Evolutionary conservation across 2,329 filamentous ascomycete species (phyloP).

Genomic region (Davidsoniella neocaledoniae): DNA sequence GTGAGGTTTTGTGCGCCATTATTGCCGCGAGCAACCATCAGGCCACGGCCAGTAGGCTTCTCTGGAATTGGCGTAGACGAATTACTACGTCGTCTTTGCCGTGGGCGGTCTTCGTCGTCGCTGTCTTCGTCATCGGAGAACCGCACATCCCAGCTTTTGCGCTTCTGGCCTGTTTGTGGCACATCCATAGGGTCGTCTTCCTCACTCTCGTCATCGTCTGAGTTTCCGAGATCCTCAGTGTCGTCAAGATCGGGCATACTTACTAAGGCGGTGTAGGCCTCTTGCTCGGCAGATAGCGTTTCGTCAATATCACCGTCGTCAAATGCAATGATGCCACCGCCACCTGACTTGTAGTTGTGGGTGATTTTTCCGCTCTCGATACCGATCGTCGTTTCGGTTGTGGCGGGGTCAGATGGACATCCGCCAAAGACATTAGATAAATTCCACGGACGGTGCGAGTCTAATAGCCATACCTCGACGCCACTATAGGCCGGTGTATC

Average conservation of each 20-base stretch:
- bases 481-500: constrained; percentile 55
- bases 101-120: constrained; percentile 56
- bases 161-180: constrained; percentile 42
- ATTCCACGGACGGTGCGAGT: constrained; percentile 88
- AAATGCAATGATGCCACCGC: constrained; percentile 81
- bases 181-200: constrained; percentile 35
- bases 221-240: constrained; percentile 45
- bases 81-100: constrained; percentile 72
- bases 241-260: constrained; percentile 86
- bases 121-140: constrained; percentile 46
- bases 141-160: constrained; percentile 61
- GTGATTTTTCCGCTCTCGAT: constrained; percentile 58
- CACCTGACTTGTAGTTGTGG: constrained; percentile 56
- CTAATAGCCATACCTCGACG: constrained; percentile 91
- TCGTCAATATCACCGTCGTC: constrained; percentile 93
- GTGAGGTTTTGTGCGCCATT: constrained; percentile 22
- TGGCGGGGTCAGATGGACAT: constrained; percentile 31
- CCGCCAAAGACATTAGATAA: constrained; percentile 83
- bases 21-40: constrained; percentile 32
- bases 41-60: constrained; percentile 41
- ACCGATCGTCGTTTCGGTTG: constrained; percentile 42
- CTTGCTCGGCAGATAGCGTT: constrained; percentile 54
- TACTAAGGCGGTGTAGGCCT: constrained; percentile 70
- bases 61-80: constrained; percentile 55
- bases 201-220: constrained; percentile 41